phyloP scores from a whole-genome alignment of 2,329 filamentous ascomycete species.

The Fusarium sacchari region DNA sequence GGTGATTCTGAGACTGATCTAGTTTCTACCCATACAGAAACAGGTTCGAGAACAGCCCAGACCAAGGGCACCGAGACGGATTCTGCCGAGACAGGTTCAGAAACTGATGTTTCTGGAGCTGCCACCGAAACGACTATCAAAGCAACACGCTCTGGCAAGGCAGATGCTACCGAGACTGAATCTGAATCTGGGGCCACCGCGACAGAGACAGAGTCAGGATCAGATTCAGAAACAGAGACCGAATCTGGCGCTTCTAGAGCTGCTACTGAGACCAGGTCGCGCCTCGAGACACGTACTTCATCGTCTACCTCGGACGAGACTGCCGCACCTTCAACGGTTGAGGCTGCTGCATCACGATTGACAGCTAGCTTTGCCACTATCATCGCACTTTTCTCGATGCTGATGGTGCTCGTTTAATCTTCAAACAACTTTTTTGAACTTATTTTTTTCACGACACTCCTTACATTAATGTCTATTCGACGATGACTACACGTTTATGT shows the following conservation, averaged over 20 bases:
- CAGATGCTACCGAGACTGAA: not conserved
- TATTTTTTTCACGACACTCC: constrained; percentile 40
- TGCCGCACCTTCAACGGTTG: constrained; percentile 27
- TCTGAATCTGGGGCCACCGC: not conserved
- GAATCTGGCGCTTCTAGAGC: not conserved
- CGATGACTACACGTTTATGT: constrained; percentile 27
- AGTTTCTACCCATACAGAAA: constrained; percentile 20
- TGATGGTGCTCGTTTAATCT: constrained; percentile 38
- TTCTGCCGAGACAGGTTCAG: not conserved
- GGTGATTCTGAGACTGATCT: constrained; percentile 23
- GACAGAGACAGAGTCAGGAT: not conserved
- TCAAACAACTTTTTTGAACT: not conserved
- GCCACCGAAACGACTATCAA: constrained; percentile 9
- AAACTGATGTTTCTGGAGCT: constrained; percentile 8
- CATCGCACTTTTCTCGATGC: constrained; percentile 34
- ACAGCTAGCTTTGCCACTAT: constrained; percentile 27
- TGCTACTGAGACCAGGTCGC: constrained; percentile 13
- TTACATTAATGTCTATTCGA: constrained; percentile 36
- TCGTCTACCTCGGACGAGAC: constrained; percentile 9
- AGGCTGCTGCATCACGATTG: constrained; percentile 35
- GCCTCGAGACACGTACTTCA: constrained; percentile 38
- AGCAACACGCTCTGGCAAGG: constrained; percentile 1
- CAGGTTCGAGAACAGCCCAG: constrained; percentile 13
- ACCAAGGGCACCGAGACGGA: constrained; percentile 6
- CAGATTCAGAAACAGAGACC: not conserved